A percentile compares a stretch with the other conserved stretches of the same genome.
These are phyloP conservation scores for Linanthus parryae DNA, from an alignment of 148 eudicot genomes.

Conservation along the genomic window DNA sequence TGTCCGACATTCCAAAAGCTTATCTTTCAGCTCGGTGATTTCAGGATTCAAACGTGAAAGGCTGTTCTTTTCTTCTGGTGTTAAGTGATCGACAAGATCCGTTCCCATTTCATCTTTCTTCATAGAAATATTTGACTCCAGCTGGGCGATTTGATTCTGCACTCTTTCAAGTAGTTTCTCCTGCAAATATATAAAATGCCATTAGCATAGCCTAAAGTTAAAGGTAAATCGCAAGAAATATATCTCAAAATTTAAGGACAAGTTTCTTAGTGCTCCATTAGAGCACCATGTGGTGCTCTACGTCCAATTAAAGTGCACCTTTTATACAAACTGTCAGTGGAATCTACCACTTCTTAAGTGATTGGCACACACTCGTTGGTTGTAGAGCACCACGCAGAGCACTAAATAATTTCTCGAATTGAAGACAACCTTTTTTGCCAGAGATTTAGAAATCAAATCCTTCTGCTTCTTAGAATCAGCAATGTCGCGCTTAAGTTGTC, in stretches of 20 bases:
- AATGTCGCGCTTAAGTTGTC: constrained; percentile 77
- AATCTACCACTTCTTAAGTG: too few relatives aligned
- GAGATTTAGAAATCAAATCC: constrained; percentile 56
- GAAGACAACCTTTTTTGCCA: constrained; percentile 96
- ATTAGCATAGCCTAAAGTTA: too few relatives aligned
- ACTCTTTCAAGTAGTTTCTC: constrained; percentile 65
- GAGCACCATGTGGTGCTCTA: too few relatives aligned
- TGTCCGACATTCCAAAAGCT: constrained; percentile 63
- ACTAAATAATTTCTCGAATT: too few relatives aligned
- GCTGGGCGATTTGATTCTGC: constrained; percentile 72
- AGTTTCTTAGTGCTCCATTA: too few relatives aligned
- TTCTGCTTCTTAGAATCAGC: constrained; percentile 81
- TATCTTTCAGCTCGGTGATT: constrained; percentile 84
- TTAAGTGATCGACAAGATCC: constrained; percentile 85
- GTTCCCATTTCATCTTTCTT: constrained; percentile 94
- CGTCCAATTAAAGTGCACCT: too few relatives aligned
- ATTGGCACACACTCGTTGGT: too few relatives aligned
- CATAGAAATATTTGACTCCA: constrained; percentile 50
- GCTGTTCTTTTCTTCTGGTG: constrained; percentile 67
- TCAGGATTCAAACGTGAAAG: constrained; percentile 90
- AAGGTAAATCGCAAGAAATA: too few relatives aligned
- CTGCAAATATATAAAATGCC: constrained; percentile 42
- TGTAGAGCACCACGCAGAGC: too few relatives aligned
- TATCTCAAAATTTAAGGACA: too few relatives aligned
- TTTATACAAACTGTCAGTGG: too few relatives aligned